phyloP scores from a whole-genome alignment of 805 yeast genomes.

The Starmerella sirachaensis region DNA sequence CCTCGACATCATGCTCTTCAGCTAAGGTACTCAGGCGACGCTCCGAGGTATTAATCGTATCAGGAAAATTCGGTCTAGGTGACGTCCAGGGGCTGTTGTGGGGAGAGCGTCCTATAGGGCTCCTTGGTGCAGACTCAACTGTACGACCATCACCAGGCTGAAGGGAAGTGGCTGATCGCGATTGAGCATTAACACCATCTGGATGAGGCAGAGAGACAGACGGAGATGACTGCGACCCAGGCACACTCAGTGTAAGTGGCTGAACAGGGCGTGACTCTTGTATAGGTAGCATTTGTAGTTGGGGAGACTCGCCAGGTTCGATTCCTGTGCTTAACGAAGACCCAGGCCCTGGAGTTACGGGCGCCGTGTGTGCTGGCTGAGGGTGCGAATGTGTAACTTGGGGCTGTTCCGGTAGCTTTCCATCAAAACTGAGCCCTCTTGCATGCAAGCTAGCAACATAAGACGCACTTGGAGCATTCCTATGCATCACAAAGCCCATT shows the following conservation, averaged over 20 bases:
- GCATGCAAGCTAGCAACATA: slow-evolving; percentile 20
- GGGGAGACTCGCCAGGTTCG: neutral
- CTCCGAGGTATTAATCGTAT: slow-evolving; percentile 5
- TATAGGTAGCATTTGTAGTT: neutral
- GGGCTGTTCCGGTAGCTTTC: too few species aligned
- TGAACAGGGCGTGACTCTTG: too few species aligned
- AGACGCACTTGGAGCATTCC: slow-evolving; percentile 18
- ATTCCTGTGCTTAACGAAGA: slow-evolving; percentile 2
- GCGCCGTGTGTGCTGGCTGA: too few species aligned
- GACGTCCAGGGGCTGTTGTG: slow-evolving; percentile 15
- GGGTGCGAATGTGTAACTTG: neutral
- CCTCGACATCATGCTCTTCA: slow-evolving; percentile 10
- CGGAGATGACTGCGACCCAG: too few species aligned
- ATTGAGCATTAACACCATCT: too few species aligned
- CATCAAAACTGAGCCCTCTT: slow-evolving; percentile 34
- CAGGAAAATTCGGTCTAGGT: slow-evolving; percentile 11
- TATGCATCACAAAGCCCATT: slow-evolving; percentile 50
- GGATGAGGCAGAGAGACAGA: too few species aligned
- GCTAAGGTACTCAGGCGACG: slow-evolving; percentile 14
- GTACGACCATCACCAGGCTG: too few species aligned
- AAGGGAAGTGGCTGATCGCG: too few species aligned
- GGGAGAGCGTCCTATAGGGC: slow-evolving; percentile 12
- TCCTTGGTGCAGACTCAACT: slow-evolving; percentile 8
- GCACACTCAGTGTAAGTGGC: too few species aligned
- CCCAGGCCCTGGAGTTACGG: too few species aligned